A percentile compares a stretch with the other conserved stretches of the same genome.
phyloP scores from a whole-genome alignment of 306 rosid species.

The Vicia sativa region DNA sequence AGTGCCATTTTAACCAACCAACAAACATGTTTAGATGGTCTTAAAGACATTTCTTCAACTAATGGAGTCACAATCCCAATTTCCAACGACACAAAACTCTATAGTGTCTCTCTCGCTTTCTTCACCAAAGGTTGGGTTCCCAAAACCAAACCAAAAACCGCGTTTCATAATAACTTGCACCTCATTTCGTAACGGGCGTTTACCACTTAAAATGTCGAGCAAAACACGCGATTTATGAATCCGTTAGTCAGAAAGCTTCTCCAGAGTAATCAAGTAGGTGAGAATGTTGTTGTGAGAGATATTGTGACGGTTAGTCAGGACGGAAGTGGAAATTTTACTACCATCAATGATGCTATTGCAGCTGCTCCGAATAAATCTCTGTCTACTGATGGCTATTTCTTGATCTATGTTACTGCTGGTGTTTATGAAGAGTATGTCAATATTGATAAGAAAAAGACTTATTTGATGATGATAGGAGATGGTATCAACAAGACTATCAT shows the following conservation, averaged over 20 bases:
- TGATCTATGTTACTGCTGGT: constrained; percentile 82
- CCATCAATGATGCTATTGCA: constrained; percentile 73
- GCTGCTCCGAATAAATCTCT: constrained; percentile 81
- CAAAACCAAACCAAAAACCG: constrained; percentile 9
- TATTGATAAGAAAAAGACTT: constrained; percentile 65
- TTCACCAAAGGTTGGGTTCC: constrained; percentile 83
- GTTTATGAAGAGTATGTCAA: constrained; percentile 73
- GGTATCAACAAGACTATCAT: constrained; percentile 80
- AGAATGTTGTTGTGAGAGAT: constrained; percentile 52
- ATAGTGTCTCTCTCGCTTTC: constrained; percentile 74
- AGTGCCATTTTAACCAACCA: constrained; percentile 81
- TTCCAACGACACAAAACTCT: constrained; percentile 75
- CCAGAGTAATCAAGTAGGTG: constrained; percentile 26
- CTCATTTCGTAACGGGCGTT: constrained; percentile 57
- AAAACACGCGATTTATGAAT: constrained; percentile 59
- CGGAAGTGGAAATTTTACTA: constrained; percentile 76
- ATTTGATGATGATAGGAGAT: constrained; percentile 83
- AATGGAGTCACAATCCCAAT: constrained; percentile 69
- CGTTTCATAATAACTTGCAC: not conserved
- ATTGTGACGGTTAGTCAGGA: constrained; percentile 75
- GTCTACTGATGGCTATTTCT: constrained; percentile 57
- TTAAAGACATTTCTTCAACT: constrained; percentile 66
- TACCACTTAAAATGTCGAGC: constrained; percentile 76
- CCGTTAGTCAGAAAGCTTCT: constrained; percentile 63
- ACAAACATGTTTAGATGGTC: constrained; percentile 82